Evolutionary conservation across 2,329 filamentous ascomycete species (phyloP).

Genomic region (Diaporthe sp.): DNA sequence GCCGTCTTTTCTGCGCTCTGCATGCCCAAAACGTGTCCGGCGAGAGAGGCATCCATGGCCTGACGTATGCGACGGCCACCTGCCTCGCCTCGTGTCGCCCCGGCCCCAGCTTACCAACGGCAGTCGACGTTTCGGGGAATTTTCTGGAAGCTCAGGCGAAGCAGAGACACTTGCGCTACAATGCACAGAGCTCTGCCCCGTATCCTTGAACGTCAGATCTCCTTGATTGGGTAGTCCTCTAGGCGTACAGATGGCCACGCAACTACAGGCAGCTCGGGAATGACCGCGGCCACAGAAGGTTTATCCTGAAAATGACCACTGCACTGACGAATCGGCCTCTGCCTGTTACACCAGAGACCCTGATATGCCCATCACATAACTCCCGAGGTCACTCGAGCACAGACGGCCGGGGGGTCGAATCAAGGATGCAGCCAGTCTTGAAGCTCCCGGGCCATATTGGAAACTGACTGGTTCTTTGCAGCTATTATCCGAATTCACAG

Average conservation of each 20-base stretch:
- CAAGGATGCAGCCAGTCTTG: neutral
- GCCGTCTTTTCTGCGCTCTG: neutral
- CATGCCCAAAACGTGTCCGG: conserved; percentile 38
- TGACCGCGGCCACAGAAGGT: neutral
- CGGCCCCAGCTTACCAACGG: conserved; percentile 5
- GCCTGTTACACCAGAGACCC: neutral
- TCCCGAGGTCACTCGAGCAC: conserved; percentile 18
- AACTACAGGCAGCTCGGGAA: neutral
- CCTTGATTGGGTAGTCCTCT: conserved; percentile 9
- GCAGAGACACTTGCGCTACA: neutral
- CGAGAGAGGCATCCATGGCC: conserved; percentile 38
- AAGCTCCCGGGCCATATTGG: neutral
- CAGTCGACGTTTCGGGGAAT: conserved; percentile 9
- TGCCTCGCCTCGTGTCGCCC: neutral
- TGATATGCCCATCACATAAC: conserved; percentile 1
- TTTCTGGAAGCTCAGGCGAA: conserved; percentile 20
- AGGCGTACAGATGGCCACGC: conserved; percentile 25
- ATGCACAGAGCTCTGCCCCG: neutral
- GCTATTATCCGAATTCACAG: neutral
- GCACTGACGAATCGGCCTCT: conserved; percentile 20
- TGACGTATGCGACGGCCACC: conserved; percentile 35
- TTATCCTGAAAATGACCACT: neutral
- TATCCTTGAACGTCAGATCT: neutral
- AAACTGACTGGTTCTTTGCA: conserved; percentile 20
- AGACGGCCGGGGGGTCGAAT: no score